Conservation (phyloP, 1,139 yeast genomes). For the Casaregolazyma suthepensis region DNA sequence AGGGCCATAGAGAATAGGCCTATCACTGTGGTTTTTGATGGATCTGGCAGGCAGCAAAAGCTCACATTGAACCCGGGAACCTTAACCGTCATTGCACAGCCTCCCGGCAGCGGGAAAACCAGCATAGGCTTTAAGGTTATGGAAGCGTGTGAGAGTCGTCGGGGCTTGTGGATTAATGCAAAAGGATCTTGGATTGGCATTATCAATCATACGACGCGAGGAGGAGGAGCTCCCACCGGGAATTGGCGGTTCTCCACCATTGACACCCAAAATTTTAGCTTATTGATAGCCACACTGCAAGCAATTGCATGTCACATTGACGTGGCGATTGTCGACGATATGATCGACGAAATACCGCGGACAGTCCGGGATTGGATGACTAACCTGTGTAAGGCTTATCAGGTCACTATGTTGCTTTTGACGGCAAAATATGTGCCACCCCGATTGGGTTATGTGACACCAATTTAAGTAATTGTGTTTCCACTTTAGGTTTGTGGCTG, state of each 20-base stretch:
- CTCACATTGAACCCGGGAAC: constrained; percentile 14
- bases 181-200: neutral
- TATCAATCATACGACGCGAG: constrained; percentile 1
- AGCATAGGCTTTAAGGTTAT: constrained; percentile 78
- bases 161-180: neutral
- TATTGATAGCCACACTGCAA: neutral
- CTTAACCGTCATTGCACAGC: constrained; percentile 42
- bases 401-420: neutral
- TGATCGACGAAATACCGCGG: neutral
- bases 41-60: constrained; percentile 1
- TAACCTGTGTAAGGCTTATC: neutral
- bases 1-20: neutral
- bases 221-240: neutral
- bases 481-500: neutral
- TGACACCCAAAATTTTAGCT: neutral
- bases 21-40: neutral
- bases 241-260: neutral
- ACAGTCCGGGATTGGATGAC: neutral
- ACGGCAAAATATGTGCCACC: neutral
- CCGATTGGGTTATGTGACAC: neutral
- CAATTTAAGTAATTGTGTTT: neutral
- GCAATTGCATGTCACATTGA: neutral
- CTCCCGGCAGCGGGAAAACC: constrained; percentile 89
- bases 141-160: neutral
- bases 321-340: neutral